Percentiles rank a stretch among this genome's conserved stretches.
Evolutionary conservation across 2,329 filamentous ascomycete genomes (phyloP).

Genomic region (Alternaria conjuncta): DNA sequence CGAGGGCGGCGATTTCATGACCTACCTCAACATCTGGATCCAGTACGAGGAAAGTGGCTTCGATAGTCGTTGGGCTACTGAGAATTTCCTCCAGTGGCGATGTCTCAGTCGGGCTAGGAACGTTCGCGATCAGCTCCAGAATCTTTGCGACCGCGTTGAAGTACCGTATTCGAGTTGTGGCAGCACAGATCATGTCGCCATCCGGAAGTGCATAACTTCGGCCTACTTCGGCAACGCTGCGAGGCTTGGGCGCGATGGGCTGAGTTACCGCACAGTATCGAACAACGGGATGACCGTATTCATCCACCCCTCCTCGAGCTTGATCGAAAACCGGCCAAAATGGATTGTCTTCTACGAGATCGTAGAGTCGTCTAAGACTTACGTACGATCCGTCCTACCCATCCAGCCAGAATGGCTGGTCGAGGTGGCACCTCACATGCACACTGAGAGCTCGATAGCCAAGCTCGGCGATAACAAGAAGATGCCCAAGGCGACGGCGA

Average conservation of each 20-base stretch:
- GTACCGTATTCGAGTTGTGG: neutral
- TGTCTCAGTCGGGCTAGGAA: no score
- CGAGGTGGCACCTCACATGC: conserved; percentile 92
- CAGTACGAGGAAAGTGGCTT: no score
- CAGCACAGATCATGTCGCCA: neutral
- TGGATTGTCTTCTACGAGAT: neutral
- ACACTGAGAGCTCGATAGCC: conserved; percentile 69
- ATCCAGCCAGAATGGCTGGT: conserved; percentile 83
- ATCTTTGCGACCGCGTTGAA: no score
- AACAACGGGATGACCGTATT: neutral
- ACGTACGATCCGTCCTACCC: conserved; percentile 86
- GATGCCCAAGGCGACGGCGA: conserved; percentile 61
- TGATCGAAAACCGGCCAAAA: neutral
- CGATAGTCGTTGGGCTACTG: no score
- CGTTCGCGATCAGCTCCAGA: no score
- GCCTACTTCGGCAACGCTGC: neutral
- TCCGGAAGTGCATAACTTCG: neutral
- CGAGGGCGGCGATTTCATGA: no score
- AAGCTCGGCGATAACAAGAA: conserved; percentile 7
- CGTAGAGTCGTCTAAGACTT: conserved; percentile 77
- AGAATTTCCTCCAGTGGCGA: no score
- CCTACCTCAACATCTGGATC: no score
- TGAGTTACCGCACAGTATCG: neutral
- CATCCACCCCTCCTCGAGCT: neutral
- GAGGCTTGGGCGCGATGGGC: neutral